phyloP scores from a whole-genome alignment of 1,139 yeast species.

The Yamadazyma diddensiae region DNA sequence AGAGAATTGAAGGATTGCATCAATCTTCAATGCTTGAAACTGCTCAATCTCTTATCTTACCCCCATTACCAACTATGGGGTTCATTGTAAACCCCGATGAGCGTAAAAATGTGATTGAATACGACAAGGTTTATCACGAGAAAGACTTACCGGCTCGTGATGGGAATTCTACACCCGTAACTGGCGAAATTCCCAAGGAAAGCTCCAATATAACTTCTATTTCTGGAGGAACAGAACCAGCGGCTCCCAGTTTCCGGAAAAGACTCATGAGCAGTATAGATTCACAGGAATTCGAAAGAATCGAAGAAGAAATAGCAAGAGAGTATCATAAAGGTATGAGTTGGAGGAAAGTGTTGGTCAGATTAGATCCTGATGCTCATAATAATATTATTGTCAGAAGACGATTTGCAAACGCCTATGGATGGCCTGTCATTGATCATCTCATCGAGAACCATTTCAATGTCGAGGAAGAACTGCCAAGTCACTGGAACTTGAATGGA shows the following conservation, averaged over 20 bases:
- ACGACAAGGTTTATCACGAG: conserved; percentile 40
- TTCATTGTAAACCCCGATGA: conserved; percentile 63
- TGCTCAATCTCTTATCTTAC: conserved; percentile 75
- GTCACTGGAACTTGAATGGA: conserved; percentile 9
- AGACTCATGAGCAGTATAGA: conserved; percentile 23
- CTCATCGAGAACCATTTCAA: conserved; percentile 44
- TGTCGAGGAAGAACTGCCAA: conserved; percentile 12
- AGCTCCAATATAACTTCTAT: conserved; percentile 52
- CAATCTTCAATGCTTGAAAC: conserved; percentile 80
- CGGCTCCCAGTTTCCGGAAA: conserved; percentile 11
- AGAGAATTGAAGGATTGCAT: conserved; percentile 39
- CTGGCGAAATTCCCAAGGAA: neutral
- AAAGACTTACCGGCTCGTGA: conserved; percentile 22
- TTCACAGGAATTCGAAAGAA: conserved; percentile 19
- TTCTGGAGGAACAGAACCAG: conserved; percentile 49
- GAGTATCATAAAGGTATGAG: conserved; percentile 81
- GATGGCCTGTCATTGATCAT: conserved; percentile 93
- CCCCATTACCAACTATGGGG: conserved; percentile 75
- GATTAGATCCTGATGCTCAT: conserved; percentile 90
- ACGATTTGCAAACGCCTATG: conserved; percentile 88
- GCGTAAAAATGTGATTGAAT: conserved; percentile 35
- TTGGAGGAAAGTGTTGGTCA: conserved; percentile 92
- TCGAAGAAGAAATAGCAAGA: conserved; percentile 85
- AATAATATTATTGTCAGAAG: conserved; percentile 89
- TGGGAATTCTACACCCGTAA: neutral